These are phyloP conservation scores for Buddleja alternifolia DNA, from an alignment of 257 asterid species.

Conservation along the genomic window DNA sequence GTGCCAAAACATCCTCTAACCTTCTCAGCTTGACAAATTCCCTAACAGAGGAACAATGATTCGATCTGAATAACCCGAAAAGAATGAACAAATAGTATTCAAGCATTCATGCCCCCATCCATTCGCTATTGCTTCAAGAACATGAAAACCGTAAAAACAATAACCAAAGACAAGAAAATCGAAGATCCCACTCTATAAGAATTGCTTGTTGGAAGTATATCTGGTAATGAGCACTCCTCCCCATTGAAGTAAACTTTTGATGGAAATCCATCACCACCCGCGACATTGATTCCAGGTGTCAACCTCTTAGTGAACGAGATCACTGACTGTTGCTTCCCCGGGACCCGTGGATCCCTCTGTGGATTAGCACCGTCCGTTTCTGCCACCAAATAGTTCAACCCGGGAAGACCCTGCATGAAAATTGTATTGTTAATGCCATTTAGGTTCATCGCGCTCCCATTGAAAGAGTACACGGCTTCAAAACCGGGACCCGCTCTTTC, in stretches of 20 bases:
- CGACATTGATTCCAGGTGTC: conserved; percentile 60
- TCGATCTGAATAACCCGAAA: conserved; percentile 35
- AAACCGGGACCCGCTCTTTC: conserved; percentile 65
- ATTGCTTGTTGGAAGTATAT: conserved; percentile 55
- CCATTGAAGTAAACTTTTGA: conserved; percentile 88
- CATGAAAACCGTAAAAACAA: conserved; percentile 34
- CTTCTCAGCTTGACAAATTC: conserved; percentile 11
- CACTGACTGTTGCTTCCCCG: conserved; percentile 94
- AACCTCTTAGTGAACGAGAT: conserved; percentile 84
- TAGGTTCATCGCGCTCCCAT: conserved; percentile 57
- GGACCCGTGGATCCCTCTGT: conserved; percentile 55
- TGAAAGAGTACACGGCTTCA: conserved; percentile 81
- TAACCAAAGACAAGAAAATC: conserved; percentile 23
- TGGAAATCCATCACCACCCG: conserved; percentile 90
- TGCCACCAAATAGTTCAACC: conserved; percentile 78
- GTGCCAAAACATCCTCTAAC: conserved; percentile 20
- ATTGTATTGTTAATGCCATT: conserved; percentile 64
- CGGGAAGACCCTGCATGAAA: conserved; percentile 82
- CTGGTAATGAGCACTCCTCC: conserved; percentile 83
- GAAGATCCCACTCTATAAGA: conserved; percentile 42
- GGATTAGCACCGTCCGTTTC: conserved; percentile 66
- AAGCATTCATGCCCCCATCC: neutral
- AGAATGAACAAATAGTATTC: conserved; percentile 65
- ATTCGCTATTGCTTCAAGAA: conserved; percentile 50
- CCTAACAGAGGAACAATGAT: conserved; percentile 20